These are phyloP conservation scores for Falciphora oryzae DNA, from an alignment of 2,329 filamentous ascomycete species.

Conservation along the genomic window DNA sequence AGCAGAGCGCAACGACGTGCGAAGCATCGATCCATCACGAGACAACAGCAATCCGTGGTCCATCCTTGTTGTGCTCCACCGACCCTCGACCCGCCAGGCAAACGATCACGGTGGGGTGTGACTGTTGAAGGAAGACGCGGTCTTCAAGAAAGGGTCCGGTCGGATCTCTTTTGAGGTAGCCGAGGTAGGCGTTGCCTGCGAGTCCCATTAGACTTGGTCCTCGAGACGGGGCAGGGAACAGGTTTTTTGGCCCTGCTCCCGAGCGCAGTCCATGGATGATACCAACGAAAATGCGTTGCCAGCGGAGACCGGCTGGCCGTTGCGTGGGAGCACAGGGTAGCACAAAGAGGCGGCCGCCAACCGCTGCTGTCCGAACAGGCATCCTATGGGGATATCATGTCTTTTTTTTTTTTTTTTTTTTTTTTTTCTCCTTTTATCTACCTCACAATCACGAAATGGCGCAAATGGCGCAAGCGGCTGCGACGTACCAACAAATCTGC, in stretches of 20 bases:
- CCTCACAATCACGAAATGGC: neutral
- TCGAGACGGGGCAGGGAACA: neutral
- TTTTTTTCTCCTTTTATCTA: too few species aligned
- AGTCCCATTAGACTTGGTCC: neutral
- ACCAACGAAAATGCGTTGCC: neutral
- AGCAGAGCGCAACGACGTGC: neutral
- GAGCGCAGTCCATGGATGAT: neutral
- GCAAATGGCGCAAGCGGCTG: too few species aligned
- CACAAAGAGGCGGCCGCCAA: neutral
- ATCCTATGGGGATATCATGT: too few species aligned
- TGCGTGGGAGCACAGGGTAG: neutral
- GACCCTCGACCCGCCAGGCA: neutral
- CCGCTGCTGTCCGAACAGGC: neutral
- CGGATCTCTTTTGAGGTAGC: neutral
- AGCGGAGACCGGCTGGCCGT: neutral
- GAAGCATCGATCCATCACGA: neutral
- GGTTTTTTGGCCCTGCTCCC: neutral
- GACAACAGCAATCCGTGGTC: neutral
- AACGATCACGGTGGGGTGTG: neutral
- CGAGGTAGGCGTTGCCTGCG: neutral
- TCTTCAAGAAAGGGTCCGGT: too few species aligned
- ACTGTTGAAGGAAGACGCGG: too few species aligned
- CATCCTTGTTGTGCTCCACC: neutral
- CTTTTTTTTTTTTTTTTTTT: too few species aligned
- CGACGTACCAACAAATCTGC: too few species aligned